Evolutionary conservation across 1,139 yeast genomes (phyloP).

Genomic region (Geotrichum reessii): DNA sequence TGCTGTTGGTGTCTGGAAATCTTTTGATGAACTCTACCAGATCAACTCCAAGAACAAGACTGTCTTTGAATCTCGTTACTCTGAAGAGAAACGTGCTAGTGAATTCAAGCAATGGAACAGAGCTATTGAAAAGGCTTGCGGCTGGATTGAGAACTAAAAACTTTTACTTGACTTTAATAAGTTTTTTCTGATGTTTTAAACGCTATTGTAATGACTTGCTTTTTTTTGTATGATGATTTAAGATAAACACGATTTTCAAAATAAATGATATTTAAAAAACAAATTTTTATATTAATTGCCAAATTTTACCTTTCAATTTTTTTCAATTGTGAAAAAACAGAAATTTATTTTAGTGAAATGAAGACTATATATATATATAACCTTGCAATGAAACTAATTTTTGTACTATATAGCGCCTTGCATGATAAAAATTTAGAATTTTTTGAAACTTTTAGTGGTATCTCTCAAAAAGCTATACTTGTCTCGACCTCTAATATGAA

Average conservation of each 20-base stretch:
- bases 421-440: too few relatives aligned
- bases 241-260: neutral
- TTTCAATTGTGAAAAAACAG: too few relatives aligned
- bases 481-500: too few relatives aligned
- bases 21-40: conserved; percentile 56
- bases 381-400: too few relatives aligned
- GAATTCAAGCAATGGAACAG: conserved; percentile 76
- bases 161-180: neutral
- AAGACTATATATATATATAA: too few relatives aligned
- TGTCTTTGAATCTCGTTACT: conserved; percentile 55
- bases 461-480: too few relatives aligned
- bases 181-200: neutral
- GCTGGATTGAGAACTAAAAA: conserved; percentile 49
- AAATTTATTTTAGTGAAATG: too few relatives aligned
- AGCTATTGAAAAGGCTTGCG: conserved; percentile 70
- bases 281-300: too few relatives aligned
- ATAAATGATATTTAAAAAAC: neutral
- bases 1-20: conserved; percentile 71
- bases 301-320: too few relatives aligned
- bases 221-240: neutral
- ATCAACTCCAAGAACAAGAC: conserved; percentile 37
- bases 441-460: too few relatives aligned
- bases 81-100: conserved; percentile 55
- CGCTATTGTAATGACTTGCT: neutral
- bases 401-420: too few relatives aligned